Evolutionary conservation across 768 basidiomycete genomes (phyloP).

Genomic region (Psilocybe cyanescens): DNA sequence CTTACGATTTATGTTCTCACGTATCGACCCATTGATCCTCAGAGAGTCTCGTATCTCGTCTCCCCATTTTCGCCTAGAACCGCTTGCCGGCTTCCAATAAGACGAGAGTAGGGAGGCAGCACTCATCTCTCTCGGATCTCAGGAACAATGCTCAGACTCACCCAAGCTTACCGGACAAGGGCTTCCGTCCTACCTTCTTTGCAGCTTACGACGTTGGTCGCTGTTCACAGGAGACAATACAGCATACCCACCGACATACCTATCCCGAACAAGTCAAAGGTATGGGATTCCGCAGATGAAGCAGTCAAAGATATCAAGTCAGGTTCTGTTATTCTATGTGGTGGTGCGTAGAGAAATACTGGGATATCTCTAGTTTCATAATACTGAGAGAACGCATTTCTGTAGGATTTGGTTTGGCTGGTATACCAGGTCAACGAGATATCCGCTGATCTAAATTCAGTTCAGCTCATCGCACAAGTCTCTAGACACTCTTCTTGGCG

Average conservation of each 20-base stretch:
- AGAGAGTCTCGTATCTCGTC: background rate
- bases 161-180: background rate
- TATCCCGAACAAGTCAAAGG: constrained; percentile 52
- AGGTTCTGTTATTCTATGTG: constrained; percentile 78
- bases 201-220: background rate
- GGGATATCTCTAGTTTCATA: background rate
- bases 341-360: constrained; percentile 55
- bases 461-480: background rate
- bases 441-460: background rate
- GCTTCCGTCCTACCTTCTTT: background rate
- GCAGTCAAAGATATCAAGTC: constrained; percentile 84
- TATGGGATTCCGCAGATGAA: constrained; percentile 84
- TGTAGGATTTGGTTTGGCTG: constrained; percentile 87
- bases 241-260: constrained; percentile 36
- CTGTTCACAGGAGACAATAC: constrained; percentile 26
- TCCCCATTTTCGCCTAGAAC: background rate
- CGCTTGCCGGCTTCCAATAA: background rate
- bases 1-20: constrained; percentile 10
- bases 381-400: background rate
- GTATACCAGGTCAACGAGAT: constrained; percentile 70
- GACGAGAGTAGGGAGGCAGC: background rate
- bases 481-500: constrained; percentile 82
- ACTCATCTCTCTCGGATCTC: background rate
- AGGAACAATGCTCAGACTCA: background rate
- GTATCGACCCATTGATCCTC: background rate